Base-by-base conservation (phyloP, 2,329 filamentous ascomycete species). In the Fusarium robinianum region DNA sequence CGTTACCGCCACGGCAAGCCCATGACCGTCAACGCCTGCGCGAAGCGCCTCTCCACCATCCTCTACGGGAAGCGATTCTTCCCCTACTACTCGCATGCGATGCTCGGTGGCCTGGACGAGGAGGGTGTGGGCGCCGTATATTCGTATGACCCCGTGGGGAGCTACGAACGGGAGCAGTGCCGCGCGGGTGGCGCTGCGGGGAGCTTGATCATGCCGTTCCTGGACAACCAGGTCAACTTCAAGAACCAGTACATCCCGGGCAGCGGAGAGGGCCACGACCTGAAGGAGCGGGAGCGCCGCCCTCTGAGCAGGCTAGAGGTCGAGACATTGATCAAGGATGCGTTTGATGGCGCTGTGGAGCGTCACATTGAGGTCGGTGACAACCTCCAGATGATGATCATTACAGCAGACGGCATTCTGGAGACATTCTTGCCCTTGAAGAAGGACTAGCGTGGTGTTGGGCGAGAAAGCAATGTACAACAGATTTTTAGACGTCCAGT, bases 191-290 rank as follows among this genome's bases (percentile, higher is more conserved):
- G 94, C 62, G 91, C 94, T 10, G 91, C 91, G 14, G 87, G 90
- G 40, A 94, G 88, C 64, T 75, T 99, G 70, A 99, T 99, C 72
- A 99, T 96, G 88, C 94, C 94, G 2, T 99, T 99, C 79, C 74
- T 99, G 65, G 94, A 99, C 72, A 99, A 99, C 71, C 95, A 99
- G 74, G 94, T 99, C 76, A 97, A 97, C 76, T 92, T 92, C 79
- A 99, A 96, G 81, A 99, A 99, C 70, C 92, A 96, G 76, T 95
- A 96, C 68, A 79, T 94, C 42, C 90, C 92, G 8, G 88, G 86
- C 32, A 92, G 88, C 61, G 90, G 90, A 44, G 80, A 81, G 49
- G 92, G 92, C 29, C 88, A 96, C 70, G 85, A 84, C 40, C 74
- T 96, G 61, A 74, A 87, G 74, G 81, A 87, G 71, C 80, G 85